Evolutionary conservation across 352 stramenopile species (phyloP).

Genomic region (Pythium apleroticum): DNA sequence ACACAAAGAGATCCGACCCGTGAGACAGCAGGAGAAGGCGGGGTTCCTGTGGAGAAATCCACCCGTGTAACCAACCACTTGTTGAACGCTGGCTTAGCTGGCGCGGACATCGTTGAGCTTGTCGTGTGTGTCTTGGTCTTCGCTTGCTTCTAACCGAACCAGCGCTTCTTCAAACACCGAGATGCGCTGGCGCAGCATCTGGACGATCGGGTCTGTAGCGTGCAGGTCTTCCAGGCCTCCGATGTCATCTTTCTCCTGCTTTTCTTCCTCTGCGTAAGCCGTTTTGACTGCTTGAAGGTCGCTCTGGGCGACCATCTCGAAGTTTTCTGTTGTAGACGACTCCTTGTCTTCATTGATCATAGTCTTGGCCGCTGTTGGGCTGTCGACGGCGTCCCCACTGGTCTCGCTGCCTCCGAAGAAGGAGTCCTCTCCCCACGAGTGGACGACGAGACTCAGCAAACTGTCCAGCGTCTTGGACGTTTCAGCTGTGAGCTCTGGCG

Average conservation of each 20-base stretch:
- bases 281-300: not conserved
- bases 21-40: conserved; percentile 37
- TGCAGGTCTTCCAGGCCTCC: not conserved
- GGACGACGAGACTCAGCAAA: conserved; percentile 51
- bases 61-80: not conserved
- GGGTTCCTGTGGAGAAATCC: conserved; percentile 47
- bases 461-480: conserved; percentile 33
- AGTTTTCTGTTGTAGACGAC: not conserved
- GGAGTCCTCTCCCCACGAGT: conserved; percentile 45
- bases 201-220: conserved; percentile 36
- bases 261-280: not conserved
- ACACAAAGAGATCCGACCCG: conserved; percentile 40
- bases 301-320: not conserved
- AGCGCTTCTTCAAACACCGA: conserved; percentile 46
- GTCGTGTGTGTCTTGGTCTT: not conserved
- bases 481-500: conserved; percentile 12
- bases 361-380: not conserved
- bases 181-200: conserved; percentile 46
- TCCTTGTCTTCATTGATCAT: not conserved
- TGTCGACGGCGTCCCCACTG: not conserved
- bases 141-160: conserved; percentile 24
- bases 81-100: not conserved
- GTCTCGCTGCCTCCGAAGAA: conserved; percentile 8
- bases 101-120: no score
- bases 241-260: conserved; percentile 1